These are phyloP conservation scores for Solanum etuberosum DNA, from an alignment of 257 asterid genomes.

Conservation along the genomic window DNA sequence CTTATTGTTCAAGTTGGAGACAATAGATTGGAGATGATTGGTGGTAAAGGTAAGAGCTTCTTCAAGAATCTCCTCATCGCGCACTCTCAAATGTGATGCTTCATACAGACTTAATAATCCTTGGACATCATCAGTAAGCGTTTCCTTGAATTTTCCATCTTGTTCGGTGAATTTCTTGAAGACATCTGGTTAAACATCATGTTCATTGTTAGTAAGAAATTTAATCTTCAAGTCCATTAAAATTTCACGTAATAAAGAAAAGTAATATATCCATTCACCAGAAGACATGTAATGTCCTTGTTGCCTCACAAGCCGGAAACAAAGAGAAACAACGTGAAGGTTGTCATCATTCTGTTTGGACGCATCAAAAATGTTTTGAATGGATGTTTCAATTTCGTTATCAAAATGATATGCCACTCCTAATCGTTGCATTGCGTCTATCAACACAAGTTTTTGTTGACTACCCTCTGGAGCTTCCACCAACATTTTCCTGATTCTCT, in stretches of 20 bases:
- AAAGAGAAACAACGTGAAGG: neutral
- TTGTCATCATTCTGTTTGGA: neutral
- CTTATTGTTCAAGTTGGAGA: neutral
- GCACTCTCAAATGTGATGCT: neutral
- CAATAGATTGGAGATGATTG: neutral
- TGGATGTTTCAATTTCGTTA: neutral
- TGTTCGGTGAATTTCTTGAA: neutral
- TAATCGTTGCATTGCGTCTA: conserved; percentile 6
- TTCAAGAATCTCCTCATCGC: neutral
- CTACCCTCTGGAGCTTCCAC: neutral
- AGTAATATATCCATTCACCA: neutral
- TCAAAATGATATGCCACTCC: conserved; percentile 9
- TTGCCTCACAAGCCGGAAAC: neutral
- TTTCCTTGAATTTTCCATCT: neutral
- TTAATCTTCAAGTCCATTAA: no score
- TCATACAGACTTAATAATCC: neutral
- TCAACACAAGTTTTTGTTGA: neutral
- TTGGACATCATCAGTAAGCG: neutral
- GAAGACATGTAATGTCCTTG: neutral
- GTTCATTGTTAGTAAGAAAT: neutral
- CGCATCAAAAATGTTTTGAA: neutral
- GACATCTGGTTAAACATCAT: neutral
- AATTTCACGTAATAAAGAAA: neutral
- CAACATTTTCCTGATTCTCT: neutral
- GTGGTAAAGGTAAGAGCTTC: neutral